Base-by-base conservation (phyloP, 1,139 yeast species). In the Hyphopichia pseudoburtonii region DNA sequence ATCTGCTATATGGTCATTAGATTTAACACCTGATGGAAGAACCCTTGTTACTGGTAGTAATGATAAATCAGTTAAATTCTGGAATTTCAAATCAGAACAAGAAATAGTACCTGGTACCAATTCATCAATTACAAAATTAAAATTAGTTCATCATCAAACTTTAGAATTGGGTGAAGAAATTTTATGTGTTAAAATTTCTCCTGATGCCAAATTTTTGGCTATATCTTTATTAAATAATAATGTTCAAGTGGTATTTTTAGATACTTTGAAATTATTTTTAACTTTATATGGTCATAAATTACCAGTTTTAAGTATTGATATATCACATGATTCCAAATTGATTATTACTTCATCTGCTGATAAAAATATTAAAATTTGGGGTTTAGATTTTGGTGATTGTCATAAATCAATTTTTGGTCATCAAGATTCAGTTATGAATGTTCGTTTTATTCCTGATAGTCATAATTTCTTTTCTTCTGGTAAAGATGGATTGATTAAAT, bases 381-480 rank as follows among this genome's bases (percentile, higher is more conserved):
- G 99, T 34, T 69, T 94, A 43, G 98, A 92, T 60, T 92, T 92
- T 60, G 99, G 99, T 62, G 99, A 92, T 62, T 92, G 98, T 69
- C 98, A 92, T 62, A 85, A 84, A 59, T 90, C 97, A 3, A 80
- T 92, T 24, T 92, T 94, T 60, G 99, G 95, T 1, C 99, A 92
- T 56, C 96, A 89, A 55, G 99, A 92, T 59, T 83, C 96, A 4
- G 86, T 92, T 42, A 87, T 92, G 95, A 76, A 77, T 48, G 96
- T 90, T 25, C 77, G 69, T 43, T 92, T 92, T 54, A 76, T 89
- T 43, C 94, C 95, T 2, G 83, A 81, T 14, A 74, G 86, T 10
- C 96, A 90, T 58, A 80, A 90, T 60, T 89, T 94, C 60, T 86
- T 94, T 62, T 85, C 96, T 36, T 82, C 89, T 41, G 84, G 94